These are phyloP conservation scores for Ustilago loliicola DNA, from an alignment of 1,284 basidiomycete species.

Conservation along the genomic window DNA sequence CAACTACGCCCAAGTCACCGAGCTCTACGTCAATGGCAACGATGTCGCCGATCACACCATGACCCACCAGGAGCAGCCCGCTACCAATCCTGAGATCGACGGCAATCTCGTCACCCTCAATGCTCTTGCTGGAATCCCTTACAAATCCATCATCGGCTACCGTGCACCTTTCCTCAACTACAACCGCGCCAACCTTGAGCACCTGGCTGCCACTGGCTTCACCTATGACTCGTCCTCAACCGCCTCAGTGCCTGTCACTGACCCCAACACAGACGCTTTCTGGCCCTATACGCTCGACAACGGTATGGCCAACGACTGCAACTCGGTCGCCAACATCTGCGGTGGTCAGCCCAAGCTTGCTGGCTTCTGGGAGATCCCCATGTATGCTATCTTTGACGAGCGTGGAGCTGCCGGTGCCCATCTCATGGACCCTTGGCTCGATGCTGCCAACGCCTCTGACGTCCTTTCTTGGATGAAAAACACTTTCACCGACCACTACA, in stretches of 20 bases:
- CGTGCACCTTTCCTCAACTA: slow-evolving; percentile 84
- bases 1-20: slow-evolving; percentile 82
- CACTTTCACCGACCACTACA: slow-evolving; percentile 78
- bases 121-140: slow-evolving; percentile 82
- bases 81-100: slow-evolving; percentile 76
- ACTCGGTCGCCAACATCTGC: slow-evolving; percentile 75
- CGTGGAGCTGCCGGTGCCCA: slow-evolving; percentile 68
- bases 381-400: slow-evolving; percentile 59
- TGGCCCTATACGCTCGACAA: slow-evolving; percentile 74
- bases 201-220: slow-evolving; percentile 75
- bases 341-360: slow-evolving; percentile 80
- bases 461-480: slow-evolving; percentile 81
- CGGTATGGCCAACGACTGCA: slow-evolving; percentile 84
- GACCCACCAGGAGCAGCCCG: slow-evolving; percentile 79
- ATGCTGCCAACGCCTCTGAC: slow-evolving; percentile 53
- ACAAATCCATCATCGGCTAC: slow-evolving; percentile 80
- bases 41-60: slow-evolving; percentile 90
- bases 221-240: slow-evolving; percentile 80
- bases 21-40: slow-evolving; percentile 86
- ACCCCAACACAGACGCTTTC: slow-evolving; percentile 78
- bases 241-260: slow-evolving; percentile 79
- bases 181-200: slow-evolving; percentile 76
- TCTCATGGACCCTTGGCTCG: slow-evolving; percentile 87
- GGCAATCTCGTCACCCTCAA: slow-evolving; percentile 85
- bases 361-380: slow-evolving; percentile 73